phyloP scores from a whole-genome alignment of 225 moss, liverwort and hornwort genomes.

The Pseudoscleropodium purum region DNA sequence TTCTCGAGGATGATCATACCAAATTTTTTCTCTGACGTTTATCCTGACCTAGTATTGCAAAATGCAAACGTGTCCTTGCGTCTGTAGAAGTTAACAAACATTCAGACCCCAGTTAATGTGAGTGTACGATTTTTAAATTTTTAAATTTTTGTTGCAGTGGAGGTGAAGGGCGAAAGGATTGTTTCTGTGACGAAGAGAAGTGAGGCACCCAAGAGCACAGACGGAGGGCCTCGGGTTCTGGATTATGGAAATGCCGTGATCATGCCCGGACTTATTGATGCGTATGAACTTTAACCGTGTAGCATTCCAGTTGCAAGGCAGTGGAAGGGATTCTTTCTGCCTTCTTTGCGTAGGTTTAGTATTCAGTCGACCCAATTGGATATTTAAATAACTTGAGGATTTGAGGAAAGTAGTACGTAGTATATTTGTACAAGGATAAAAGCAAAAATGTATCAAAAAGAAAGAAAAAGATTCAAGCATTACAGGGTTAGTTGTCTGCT shows the following conservation, averaged over 20 bases:
- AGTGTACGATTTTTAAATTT: neutral
- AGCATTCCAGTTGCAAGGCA: neutral
- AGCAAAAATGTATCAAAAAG: neutral
- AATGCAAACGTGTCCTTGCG: neutral
- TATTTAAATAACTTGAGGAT: neutral
- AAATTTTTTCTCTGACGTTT: neutral
- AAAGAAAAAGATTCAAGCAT: neutral
- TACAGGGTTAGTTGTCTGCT: neutral
- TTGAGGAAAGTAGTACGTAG: too few species aligned
- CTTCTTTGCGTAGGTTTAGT: neutral
- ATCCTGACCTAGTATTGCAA: neutral
- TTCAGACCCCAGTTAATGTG: neutral
- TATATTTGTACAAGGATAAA: neutral
- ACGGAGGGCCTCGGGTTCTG: slow-evolving; percentile 37
- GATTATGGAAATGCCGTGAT: slow-evolving; percentile 87
- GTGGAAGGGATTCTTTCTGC: neutral
- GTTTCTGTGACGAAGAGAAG: slow-evolving; percentile 59
- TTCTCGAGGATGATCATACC: neutral
- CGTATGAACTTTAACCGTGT: slow-evolving; percentile 25
- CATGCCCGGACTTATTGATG: slow-evolving; percentile 92
- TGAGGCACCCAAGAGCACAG: slow-evolving; percentile 52
- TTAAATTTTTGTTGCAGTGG: slow-evolving; percentile 42
- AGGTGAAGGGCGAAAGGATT: slow-evolving; percentile 66
- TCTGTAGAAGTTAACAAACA: neutral
- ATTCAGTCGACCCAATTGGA: neutral